Base-by-base conservation (phyloP, 495 filamentous ascomycete species). In the Talaromyces adpressus region DNA sequence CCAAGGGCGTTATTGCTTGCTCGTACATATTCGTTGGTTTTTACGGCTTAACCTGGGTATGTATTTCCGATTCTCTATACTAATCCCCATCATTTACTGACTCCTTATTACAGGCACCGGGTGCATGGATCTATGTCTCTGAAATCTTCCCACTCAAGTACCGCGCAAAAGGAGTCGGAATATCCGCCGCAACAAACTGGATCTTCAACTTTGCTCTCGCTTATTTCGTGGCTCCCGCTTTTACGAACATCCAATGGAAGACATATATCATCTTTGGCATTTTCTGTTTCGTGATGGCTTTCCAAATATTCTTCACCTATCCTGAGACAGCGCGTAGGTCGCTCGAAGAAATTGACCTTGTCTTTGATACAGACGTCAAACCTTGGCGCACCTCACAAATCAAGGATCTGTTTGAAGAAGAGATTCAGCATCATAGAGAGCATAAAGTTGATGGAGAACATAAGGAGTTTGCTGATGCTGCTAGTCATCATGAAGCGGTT, bases 11-110 rank as follows among this genome's bases (percentile, higher is more conserved):
- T 29, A 90, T 93, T 69, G 89, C 89, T 0, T 89, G 86, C 61
- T 90, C 85, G 0, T 94, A 92, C 67, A 83, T 93, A 7, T 90
- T 93, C 64, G 86, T 91, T 57, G 88, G 87, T 2, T 81, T 88
- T 1, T 93, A 89, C 68, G 89, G 89, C 2, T 78, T 91, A 14
- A 92, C 90, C 16, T 60, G 58, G 58, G 34, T 60, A 47, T n/a
- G n/a, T n/a, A n/a, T n/a, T n/a, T n/a, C n/a, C n/a, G n/a, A n/a
- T n/a, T n/a, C n/a, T n/a, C n/a, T n/a, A n/a, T n/a, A n/a, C n/a
- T n/a, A n/a, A n/a, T 53, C 51, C 27, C 51, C n/a, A 6, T 49
- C 12, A 45, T 27, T 20, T 25, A 14, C 32, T 41, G 14, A 45
- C 8, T 22, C 29, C 6, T 23, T 8, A 41, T 18, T 4, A 53